phyloP scores from a whole-genome alignment of 1,139 yeast genomes.

The Lodderomyces metapsilosis region DNA sequence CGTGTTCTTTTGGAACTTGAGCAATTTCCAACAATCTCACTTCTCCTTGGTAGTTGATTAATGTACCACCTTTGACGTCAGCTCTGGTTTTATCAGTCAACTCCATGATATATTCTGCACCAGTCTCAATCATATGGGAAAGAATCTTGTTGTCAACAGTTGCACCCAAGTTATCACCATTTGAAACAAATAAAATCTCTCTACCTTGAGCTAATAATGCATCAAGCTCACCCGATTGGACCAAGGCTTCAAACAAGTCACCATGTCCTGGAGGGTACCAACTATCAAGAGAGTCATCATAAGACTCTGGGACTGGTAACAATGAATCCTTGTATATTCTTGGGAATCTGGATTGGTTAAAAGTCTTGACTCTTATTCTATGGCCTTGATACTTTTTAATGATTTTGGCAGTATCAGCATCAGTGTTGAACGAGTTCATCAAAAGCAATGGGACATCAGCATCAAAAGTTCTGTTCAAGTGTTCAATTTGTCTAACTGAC shows the following conservation, averaged over 20 bases:
- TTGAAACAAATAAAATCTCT: slow-evolving; percentile 91
- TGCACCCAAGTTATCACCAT: slow-evolving; percentile 98
- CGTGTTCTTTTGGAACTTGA: slow-evolving; percentile 98
- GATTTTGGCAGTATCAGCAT: slow-evolving; percentile 90
- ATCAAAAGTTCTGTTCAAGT: slow-evolving; percentile 85
- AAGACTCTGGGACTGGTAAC: slow-evolving; percentile 84
- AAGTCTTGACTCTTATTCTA: slow-evolving; percentile 91
- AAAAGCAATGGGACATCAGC: slow-evolving; percentile 93
- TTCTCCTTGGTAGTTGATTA: slow-evolving; percentile 92
- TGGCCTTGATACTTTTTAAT: slow-evolving; percentile 97
- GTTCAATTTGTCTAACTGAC: slow-evolving; percentile 95
- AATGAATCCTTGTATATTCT: slow-evolving; percentile 92
- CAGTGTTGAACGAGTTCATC: slow-evolving; percentile 98
- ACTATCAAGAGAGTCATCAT: slow-evolving; percentile 71
- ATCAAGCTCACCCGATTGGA: slow-evolving; percentile 89
- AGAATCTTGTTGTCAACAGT: slow-evolving; percentile 91
- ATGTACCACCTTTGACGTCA: slow-evolving; percentile 98
- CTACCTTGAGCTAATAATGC: slow-evolving; percentile 89
- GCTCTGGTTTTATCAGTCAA: slow-evolving; percentile 98
- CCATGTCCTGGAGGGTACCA: slow-evolving; percentile 99
- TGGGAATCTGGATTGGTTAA: slow-evolving; percentile 96
- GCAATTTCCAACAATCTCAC: slow-evolving; percentile 96
- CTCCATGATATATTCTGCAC: slow-evolving; percentile 96
- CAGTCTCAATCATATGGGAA: slow-evolving; percentile 89
- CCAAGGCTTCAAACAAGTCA: slow-evolving; percentile 88